Conservation (phyloP, 1,284 basidiomycete species). For the Cryptococcus sp. region DNA sequence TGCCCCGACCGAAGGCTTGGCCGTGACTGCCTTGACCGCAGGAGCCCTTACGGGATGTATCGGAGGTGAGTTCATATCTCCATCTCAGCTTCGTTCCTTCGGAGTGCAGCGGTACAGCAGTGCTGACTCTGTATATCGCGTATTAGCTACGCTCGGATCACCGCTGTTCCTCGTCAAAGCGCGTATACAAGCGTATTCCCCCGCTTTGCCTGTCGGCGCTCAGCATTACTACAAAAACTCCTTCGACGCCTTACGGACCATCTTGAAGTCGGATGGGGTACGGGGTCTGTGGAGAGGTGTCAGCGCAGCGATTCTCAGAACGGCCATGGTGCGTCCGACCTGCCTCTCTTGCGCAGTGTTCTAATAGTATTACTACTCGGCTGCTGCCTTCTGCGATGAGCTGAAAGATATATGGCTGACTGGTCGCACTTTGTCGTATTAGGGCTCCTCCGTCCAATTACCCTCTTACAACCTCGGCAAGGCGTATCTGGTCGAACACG, state of each 20-base stretch:
- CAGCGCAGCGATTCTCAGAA: conserved; percentile 88
- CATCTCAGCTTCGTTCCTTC: neutral
- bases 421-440: neutral
- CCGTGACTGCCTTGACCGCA: conserved; percentile 73
- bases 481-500: conserved; percentile 65
- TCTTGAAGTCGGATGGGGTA: conserved; percentile 73
- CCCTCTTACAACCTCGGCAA: conserved; percentile 95
- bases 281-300: conserved; percentile 85
- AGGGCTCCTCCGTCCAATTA: conserved; percentile 75
- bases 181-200: conserved; percentile 95
- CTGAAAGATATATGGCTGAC: neutral
- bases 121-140: neutral
- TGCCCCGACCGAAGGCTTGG: conserved; percentile 65
- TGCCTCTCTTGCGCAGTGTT: conserved; percentile 49
- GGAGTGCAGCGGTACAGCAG: too few relatives aligned
- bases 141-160: conserved; percentile 79
- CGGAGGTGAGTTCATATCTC: conserved; percentile 67
- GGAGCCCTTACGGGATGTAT: conserved; percentile 87
- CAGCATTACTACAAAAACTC: conserved; percentile 88
- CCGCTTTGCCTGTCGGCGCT: conserved; percentile 87
- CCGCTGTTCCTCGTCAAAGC: conserved; percentile 96
- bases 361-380: neutral
- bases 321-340: conserved; percentile 71
- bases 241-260: conserved; percentile 75
- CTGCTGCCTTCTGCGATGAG: neutral